A percentile compares a stretch with the other conserved stretches of the same genome.
phyloP scores from a whole-genome alignment of 2,329 filamentous ascomycete species.

The Ustulina deusta region DNA sequence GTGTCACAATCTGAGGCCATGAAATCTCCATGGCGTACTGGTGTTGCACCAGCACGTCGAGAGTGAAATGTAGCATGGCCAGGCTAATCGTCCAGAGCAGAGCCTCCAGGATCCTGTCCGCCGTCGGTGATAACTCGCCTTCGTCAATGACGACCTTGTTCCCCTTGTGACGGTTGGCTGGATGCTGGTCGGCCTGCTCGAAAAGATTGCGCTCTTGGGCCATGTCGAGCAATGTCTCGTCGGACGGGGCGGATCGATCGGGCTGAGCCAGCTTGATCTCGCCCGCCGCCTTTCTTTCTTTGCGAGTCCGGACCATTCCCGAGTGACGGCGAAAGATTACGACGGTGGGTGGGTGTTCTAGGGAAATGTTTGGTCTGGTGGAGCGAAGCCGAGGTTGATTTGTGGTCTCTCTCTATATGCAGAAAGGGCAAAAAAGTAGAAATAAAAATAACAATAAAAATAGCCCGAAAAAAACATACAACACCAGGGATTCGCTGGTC shows the following conservation, averaged over 20 bases:
- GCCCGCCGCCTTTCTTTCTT: conserved; percentile 58
- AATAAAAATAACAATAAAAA: too few species aligned
- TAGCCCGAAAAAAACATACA: too few species aligned
- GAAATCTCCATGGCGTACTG: conserved; percentile 78
- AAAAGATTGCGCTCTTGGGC: conserved; percentile 74
- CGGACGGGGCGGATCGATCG: conserved; percentile 70
- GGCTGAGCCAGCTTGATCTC: conserved; percentile 75
- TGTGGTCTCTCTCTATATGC: too few species aligned
- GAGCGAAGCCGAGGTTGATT: too few species aligned
- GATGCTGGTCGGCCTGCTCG: conserved; percentile 59
- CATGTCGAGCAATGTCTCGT: conserved; percentile 78
- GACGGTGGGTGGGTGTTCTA: background rate
- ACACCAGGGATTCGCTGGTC: too few species aligned
- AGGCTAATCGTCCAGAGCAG: conserved; percentile 71
- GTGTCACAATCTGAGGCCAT: conserved; percentile 66
- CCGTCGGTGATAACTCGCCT: conserved; percentile 54
- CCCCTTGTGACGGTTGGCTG: conserved; percentile 48
- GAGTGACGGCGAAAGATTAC: conserved; percentile 18
- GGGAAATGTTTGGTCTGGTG: background rate
- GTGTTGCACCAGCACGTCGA: conserved; percentile 82
- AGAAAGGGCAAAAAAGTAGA: too few species aligned
- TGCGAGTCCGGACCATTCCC: conserved; percentile 65
- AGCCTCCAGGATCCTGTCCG: conserved; percentile 67
- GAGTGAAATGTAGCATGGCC: conserved; percentile 78
- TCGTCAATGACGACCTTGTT: conserved; percentile 52